Evolutionary conservation across 805 yeast genomes (phyloP).

Genomic region (Kazachstania kunashirensis): DNA sequence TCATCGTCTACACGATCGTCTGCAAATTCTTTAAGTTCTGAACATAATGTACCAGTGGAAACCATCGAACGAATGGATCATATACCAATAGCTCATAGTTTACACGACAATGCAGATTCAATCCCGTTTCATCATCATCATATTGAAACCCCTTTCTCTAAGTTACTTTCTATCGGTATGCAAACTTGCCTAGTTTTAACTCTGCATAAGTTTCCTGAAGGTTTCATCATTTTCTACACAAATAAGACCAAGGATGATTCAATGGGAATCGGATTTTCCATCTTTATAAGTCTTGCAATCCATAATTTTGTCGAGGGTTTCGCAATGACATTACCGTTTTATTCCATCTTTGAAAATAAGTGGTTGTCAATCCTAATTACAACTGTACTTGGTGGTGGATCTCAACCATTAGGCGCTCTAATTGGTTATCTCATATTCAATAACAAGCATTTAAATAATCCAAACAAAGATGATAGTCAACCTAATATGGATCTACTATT

Average conservation of each 20-base stretch:
- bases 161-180: constrained; percentile 75
- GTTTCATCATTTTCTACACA: constrained; percentile 71
- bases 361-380: constrained; percentile 55
- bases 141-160: constrained; percentile 63
- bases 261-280: constrained; percentile 57
- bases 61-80: no score
- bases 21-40: no score
- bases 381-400: constrained; percentile 64
- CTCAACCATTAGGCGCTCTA: constrained; percentile 86
- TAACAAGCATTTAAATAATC: constrained; percentile 27
- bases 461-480: constrained; percentile 28
- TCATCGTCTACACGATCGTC: neutral
- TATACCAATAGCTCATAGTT: no score
- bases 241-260: constrained; percentile 32
- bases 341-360: constrained; percentile 59
- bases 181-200: constrained; percentile 85
- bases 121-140: constrained; percentile 39
- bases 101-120: neutral
- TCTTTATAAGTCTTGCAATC: constrained; percentile 73
- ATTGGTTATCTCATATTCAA: constrained; percentile 48
- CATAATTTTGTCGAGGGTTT: constrained; percentile 94
- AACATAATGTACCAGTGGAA: no score
- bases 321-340: constrained; percentile 84
- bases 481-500: constrained; percentile 40
- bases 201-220: constrained; percentile 90